These are phyloP conservation scores for Phyllosticta citrichinensis DNA, from an alignment of 2,329 filamentous ascomycete species.

Conservation along the genomic window DNA sequence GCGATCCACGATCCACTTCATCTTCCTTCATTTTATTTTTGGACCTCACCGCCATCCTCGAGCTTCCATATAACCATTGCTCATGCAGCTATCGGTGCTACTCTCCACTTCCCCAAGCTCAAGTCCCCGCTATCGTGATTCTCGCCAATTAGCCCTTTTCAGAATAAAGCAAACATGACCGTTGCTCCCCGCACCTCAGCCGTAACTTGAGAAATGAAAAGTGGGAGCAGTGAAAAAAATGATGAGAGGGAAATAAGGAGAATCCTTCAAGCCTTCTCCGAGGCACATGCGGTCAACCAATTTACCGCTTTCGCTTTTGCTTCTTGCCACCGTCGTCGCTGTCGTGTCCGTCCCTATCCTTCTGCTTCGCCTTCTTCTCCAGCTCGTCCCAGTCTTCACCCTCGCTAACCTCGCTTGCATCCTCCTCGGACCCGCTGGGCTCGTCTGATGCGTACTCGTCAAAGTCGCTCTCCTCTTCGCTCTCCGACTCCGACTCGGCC, in stretches of 20 bases:
- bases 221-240: constrained; percentile 8
- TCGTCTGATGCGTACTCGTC: constrained; percentile 80
- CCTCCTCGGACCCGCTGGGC: constrained; percentile 56
- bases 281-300: not conserved
- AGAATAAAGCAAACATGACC: not conserved
- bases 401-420: constrained; percentile 44
- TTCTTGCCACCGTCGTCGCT: constrained; percentile 60
- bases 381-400: constrained; percentile 93
- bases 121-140: not conserved
- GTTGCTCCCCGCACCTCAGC: not conserved
- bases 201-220: constrained; percentile 4
- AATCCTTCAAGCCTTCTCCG: not conserved
- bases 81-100: not conserved
- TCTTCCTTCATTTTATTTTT: not conserved
- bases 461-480: constrained; percentile 86
- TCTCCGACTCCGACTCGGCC: constrained; percentile 59
- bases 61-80: not conserved
- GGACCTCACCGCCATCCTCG: not conserved
- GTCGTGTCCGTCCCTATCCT: constrained; percentile 47
- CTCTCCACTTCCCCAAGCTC: not conserved
- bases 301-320: constrained; percentile 67
- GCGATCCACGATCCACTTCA: not conserved
- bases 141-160: not conserved
- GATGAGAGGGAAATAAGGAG: not conserved
- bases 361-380: constrained; percentile 69